Evolutionary conservation across 495 filamentous ascomycete species (phyloP), one percentile per base, ranked within the genome.

Genomic region (Penicillium tannophilum): DNA sequence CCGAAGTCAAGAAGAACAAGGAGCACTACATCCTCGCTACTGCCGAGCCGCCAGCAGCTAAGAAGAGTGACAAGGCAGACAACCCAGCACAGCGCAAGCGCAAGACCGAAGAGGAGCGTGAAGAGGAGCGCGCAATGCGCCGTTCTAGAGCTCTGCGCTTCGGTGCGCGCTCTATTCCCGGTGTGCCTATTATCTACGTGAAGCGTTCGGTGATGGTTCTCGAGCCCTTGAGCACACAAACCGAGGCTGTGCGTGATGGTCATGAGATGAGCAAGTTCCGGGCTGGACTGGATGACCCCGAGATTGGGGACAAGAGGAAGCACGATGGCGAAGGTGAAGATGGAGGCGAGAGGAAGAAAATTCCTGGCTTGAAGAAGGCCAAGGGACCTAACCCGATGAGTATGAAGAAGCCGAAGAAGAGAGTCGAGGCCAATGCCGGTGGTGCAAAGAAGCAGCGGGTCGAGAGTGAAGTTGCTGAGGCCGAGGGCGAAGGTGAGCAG

Each of bases 331-430:
- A 67, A 41, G 63, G 64, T 26, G 63, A 48, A 35, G 63, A 65
- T 79, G 74, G 75, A 52, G 88, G 86, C 60, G 60, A 39, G 47
- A 41, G 36, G 66, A 75, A 64, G 75, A 76, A 80, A 63, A 86
- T 84, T 72, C 88, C 85, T 67, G 89, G 82, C 63, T 76, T 80
- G 59, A 88, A 84, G 59, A 92, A 93, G 19, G 81, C 77, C 0
- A 97, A 93, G 72, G 88, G 80, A 8, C 92, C 93, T 9, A 98
- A 98, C 78, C 94, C 94, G 10, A 77, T 98, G 61, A 87, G 91
- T 58, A 76, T 96, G 62, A 95, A 91, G 81, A 98, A 97, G 76
- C 71, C 86, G 54, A 91, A 89, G 78, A 88, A 80, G 67, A 67
- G 17, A 8, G 56, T 56, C 9, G 58, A 33, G 17, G 39, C 11